Evolutionary conservation across 495 filamentous ascomycete species (phyloP).

Genomic region (Hyphodiscus hymeniophilus): DNA sequence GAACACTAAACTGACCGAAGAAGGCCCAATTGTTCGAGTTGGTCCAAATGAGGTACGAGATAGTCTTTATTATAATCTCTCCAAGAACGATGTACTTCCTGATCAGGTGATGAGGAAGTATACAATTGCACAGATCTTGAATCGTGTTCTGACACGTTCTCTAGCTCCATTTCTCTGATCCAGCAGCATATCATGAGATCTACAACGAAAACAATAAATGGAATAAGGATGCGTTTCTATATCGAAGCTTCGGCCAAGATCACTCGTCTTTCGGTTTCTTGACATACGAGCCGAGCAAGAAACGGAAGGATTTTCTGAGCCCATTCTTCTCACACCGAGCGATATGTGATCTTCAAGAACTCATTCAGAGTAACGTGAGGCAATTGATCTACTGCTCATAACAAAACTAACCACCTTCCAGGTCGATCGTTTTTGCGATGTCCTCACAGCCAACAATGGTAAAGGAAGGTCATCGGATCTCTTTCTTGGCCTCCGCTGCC

Average conservation of each 20-base stretch:
- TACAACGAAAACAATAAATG: constrained; percentile 28
- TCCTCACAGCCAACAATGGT: constrained; percentile 12
- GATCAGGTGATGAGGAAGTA: neutral
- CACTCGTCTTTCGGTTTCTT: constrained; percentile 30
- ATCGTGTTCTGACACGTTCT: neutral
- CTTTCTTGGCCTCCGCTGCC: constrained; percentile 27
- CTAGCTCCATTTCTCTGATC: constrained; percentile 34
- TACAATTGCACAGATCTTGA: neutral
- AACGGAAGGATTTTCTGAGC: constrained; percentile 27
- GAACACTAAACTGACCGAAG: neutral
- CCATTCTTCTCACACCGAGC: constrained; percentile 30
- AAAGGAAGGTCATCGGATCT: constrained; percentile 21
- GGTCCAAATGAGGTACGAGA: constrained; percentile 2
- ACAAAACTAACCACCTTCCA: neutral
- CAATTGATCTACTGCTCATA: too few species aligned
- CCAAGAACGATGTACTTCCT: neutral
- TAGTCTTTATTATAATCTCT: too few species aligned
- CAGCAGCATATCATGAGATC: constrained; percentile 31
- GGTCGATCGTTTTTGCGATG: constrained; percentile 24
- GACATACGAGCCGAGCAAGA: constrained; percentile 27
- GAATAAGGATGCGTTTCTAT: constrained; percentile 29
- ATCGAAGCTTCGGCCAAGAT: constrained; percentile 27
- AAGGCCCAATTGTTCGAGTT: constrained; percentile 2
- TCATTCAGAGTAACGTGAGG: constrained; percentile 30
- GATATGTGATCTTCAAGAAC: constrained; percentile 24